Conservation (phyloP, 2,329 filamentous ascomycete genomes). For the Colletotrichum lupini region DNA sequence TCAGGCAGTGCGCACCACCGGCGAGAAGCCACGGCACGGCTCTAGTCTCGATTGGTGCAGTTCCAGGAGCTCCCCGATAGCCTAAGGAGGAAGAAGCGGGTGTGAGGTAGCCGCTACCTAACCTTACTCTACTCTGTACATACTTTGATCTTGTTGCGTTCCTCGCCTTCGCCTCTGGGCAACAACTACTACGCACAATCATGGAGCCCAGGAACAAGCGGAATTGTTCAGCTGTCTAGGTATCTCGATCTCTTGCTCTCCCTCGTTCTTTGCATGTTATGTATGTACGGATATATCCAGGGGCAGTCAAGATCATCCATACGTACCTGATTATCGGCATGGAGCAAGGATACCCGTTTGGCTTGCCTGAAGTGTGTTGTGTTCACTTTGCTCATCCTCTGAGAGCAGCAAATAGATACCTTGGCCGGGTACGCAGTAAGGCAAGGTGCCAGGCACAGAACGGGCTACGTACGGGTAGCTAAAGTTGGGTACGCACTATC, state of each 20-base stretch:
- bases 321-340: background rate
- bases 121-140: background rate
- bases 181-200: too few relatives aligned
- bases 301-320: background rate
- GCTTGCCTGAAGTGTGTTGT: background rate
- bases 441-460: background rate
- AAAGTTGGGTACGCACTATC: background rate
- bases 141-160: background rate
- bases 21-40: constrained; percentile 21
- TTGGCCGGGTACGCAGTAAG: too few relatives aligned
- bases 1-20: background rate
- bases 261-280: too few relatives aligned
- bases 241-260: too few relatives aligned
- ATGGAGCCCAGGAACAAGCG: too few relatives aligned
- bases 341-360: background rate
- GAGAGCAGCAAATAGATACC: background rate
- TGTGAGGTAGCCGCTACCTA: background rate
- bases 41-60: constrained; percentile 21
- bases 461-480: background rate
- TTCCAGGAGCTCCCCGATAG: constrained; percentile 6
- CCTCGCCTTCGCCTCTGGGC: too few relatives aligned
- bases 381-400: background rate
- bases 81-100: background rate
- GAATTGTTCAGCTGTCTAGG: too few relatives aligned
- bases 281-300: too few relatives aligned